These are phyloP conservation scores for Priceomyces medius DNA, from an alignment of 805 yeast species.

Conservation along the genomic window DNA sequence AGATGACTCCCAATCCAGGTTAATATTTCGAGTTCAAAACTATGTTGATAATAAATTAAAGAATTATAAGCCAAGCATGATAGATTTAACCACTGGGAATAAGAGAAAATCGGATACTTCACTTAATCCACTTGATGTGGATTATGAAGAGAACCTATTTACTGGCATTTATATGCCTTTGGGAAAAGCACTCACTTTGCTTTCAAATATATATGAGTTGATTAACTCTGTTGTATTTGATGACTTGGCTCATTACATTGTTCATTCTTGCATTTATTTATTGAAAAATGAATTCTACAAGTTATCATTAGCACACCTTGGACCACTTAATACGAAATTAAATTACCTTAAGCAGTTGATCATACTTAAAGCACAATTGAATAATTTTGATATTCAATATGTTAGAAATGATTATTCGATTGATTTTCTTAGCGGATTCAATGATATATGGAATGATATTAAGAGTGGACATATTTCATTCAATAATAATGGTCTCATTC, in stretches of 20 bases:
- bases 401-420: conserved; percentile 68
- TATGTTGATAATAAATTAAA: conserved; percentile 69
- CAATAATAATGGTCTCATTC: conserved; percentile 40
- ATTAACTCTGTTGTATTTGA: conserved; percentile 79
- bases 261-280: conserved; percentile 71
- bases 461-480: conserved; percentile 45
- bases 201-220: conserved; percentile 77
- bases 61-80: conserved; percentile 62
- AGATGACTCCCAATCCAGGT: conserved; percentile 74
- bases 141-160: conserved; percentile 37
- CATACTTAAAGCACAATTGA: conserved; percentile 64
- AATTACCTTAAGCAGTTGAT: conserved; percentile 72
- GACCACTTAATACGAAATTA: conserved; percentile 57
- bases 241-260: conserved; percentile 82
- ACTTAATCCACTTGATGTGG: conserved; percentile 25
- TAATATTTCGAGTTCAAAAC: conserved; percentile 75
- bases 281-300: conserved; percentile 52
- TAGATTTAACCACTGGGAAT: conserved; percentile 63
- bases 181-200: conserved; percentile 61
- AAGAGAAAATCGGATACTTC: conserved; percentile 18
- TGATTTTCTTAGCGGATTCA: conserved; percentile 75
- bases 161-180: conserved; percentile 69
- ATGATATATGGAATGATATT: conserved; percentile 40
- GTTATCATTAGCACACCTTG: conserved; percentile 45
- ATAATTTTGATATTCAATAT: conserved; percentile 76